Conservation (phyloP, 2,329 filamentous ascomycete species). For the Laburnicola sp. region DNA sequence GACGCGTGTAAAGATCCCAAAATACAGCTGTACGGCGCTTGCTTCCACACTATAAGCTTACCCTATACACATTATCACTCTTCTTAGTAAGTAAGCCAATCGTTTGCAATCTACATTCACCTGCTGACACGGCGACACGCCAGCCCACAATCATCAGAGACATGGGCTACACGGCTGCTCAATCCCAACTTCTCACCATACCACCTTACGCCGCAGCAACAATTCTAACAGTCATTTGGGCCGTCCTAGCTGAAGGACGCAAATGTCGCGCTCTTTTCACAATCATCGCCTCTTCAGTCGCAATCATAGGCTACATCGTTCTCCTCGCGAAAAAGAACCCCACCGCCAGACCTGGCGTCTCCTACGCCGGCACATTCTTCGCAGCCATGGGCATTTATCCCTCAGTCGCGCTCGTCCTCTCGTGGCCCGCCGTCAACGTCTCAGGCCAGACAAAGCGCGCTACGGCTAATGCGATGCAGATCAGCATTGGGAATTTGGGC, state of each 20-base stretch:
- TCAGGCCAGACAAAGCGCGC: conserved; percentile 58
- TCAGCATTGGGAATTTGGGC: conserved; percentile 54
- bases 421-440: conserved; percentile 58
- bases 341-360: conserved; percentile 38
- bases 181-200: conserved; percentile 52
- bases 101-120: not conserved
- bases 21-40: conserved; percentile 64
- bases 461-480: conserved; percentile 54
- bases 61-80: conserved; percentile 45
- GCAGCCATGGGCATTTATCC: conserved; percentile 47
- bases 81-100: conserved; percentile 48
- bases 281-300: conserved; percentile 33
- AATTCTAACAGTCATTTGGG: conserved; percentile 42
- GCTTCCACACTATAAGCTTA: conserved; percentile 73
- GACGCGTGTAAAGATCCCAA: conserved; percentile 58
- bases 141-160: conserved; percentile 59
- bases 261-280: conserved; percentile 43
- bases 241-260: conserved; percentile 37
- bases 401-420: conserved; percentile 46
- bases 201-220: conserved; percentile 49
- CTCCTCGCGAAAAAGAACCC: conserved; percentile 41
- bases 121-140: conserved; percentile 1
- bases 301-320: conserved; percentile 46
- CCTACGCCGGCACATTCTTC: conserved; percentile 45
- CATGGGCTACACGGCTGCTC: conserved; percentile 48